Conservation (phyloP, 2,329 filamentous ascomycete species). For the Aspergillus sp. region DNA sequence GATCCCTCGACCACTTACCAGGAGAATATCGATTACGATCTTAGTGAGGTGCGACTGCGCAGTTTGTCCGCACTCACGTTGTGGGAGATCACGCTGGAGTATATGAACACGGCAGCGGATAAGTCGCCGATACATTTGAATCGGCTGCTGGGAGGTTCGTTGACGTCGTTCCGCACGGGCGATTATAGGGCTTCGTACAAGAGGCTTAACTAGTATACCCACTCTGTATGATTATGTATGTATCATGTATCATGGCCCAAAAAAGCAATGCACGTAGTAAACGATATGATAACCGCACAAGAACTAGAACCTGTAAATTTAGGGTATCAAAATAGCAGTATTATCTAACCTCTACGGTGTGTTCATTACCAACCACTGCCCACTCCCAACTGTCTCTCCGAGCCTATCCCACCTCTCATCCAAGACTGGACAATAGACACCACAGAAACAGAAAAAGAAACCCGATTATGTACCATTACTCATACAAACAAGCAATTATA, state of each 20-base stretch:
- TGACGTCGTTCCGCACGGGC: constrained; percentile 21
- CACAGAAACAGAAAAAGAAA: no score
- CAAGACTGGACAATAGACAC: neutral
- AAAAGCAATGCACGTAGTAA: no score
- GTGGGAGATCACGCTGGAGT: constrained; percentile 32
- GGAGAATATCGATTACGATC: constrained; percentile 29
- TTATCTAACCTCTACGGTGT: neutral
- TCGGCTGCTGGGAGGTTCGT: constrained; percentile 22
- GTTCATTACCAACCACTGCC: neutral
- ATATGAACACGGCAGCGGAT: constrained; percentile 23
- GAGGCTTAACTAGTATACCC: neutral
- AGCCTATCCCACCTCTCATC: neutral
- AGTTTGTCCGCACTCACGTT: constrained; percentile 23
- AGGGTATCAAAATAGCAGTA: neutral
- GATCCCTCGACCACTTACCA: constrained; percentile 19
- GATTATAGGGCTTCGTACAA: constrained; percentile 2
- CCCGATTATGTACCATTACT: no score
- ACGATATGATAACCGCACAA: neutral
- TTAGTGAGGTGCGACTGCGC: constrained; percentile 25
- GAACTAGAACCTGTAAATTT: neutral
- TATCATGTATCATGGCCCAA: neutral
- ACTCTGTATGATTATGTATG: neutral
- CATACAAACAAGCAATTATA: no score
- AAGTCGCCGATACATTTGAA: constrained; percentile 17
- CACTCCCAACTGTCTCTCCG: neutral